Base-by-base conservation (phyloP, 768 basidiomycete genomes). In the Leccinum ochraceum region DNA sequence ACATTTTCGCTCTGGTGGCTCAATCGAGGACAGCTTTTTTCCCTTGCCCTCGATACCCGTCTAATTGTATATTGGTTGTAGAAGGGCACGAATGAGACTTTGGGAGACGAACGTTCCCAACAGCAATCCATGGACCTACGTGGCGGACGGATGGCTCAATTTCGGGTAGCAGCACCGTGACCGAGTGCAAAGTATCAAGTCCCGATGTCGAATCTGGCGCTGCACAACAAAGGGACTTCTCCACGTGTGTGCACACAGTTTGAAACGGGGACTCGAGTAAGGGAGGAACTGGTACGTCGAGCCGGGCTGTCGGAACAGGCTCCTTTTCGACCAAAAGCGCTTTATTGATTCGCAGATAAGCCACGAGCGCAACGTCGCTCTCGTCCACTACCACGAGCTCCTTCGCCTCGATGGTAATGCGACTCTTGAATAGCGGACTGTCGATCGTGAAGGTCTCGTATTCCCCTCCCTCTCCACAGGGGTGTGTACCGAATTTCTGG, bases 381-480 rank as follows among this genome's bases (percentile, higher is more conserved):
- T 90, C 88, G 6, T 89, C 87, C 66, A 90, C 89, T 48, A 91
- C 83, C 44, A 95, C 86, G 0, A 83, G 84, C 65, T 93, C 87
- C 1, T 82, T 81, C 50, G 87, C 84, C 36, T 76, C 79, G 87
- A 98, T 71, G 7, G 77, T 71, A 37, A 99, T 88, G 10, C 82
- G 79, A 42, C 82, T 81, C 65, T 92, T 92, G 83, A 95, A 98
- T 13, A 96, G 69, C 0, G 95, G 92, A 62, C 90, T 91, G 65
- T 97, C 92, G 14, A 95, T 77, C 1, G 96, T 98, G 59, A 98
- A 78, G 0, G 89, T 92, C 72, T 99, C 97, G 74, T 98, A 99
- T 76, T 99, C 97, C 2, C 97, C 97, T 2, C 97, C 97, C 76
- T 99, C 97, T 10, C 97, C 97, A 63, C 96, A 98, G 2, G 96